Base-by-base conservation (phyloP, 306 rosid species). In the Morella rubra region DNA sequence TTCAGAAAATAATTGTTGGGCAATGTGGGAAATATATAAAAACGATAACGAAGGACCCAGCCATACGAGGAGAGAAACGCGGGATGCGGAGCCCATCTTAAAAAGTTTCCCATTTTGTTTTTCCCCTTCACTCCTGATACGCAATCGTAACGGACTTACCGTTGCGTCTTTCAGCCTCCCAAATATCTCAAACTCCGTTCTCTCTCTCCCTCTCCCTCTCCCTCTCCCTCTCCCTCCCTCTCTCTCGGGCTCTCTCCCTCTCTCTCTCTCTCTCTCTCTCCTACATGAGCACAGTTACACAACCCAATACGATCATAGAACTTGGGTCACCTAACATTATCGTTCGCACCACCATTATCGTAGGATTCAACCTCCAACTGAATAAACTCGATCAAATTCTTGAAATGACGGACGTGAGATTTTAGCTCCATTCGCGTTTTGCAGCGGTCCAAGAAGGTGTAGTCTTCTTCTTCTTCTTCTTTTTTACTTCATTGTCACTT, bases 401-500 rank as follows among this genome's bases (percentile, higher is more conserved):
- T 77, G 40, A 51, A 84, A 70, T 44, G 11, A 27, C 69, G 56
- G 54, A 73, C 42, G 47, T 68, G 76, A 27, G 66, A 60, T 69
- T 83, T 14, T 81, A 75, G 84, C 84, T 20, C 58, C 49, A 53
- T 1, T 15, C 49, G 73, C 46, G 13, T 79, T 75, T 81, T 77
- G 90, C 91, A 80, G 84, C 68, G 75, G 56, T 80, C 89, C 89
- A 84, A 85, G 85, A 80, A 80, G 76, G 84, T 80, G 78, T 15
- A 60, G 12, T 66, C n/a, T n/a, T n/a, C n/a, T n/a, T n/a, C n/a
- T n/a, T n/a, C 10, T 1, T 37, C 0, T 27, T 22, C 73, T 45
- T 77, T 5, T 37, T 44, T 40, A 15, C 1, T 14, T 50, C 18
- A 13, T 49, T 44, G 27, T 37, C 9, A 32, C 44, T 9, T 8